Base-by-base conservation (phyloP, 2,329 filamentous ascomycete species). In the Cladosporium sp. region DNA sequence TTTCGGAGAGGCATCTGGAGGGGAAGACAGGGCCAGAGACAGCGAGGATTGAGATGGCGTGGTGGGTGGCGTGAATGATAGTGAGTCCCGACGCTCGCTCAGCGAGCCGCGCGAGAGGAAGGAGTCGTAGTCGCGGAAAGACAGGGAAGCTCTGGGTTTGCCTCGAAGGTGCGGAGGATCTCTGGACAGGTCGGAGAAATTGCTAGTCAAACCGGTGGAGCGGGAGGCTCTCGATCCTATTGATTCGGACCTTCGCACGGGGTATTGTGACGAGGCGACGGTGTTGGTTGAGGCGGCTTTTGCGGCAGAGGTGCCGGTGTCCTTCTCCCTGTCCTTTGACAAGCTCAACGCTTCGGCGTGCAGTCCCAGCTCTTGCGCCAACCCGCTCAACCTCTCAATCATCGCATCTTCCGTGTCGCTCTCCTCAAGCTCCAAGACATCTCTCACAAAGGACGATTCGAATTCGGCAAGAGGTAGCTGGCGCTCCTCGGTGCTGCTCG, bases 191-290 rank as follows among this genome's bases (percentile, higher is more conserved):
- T 64, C 61, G 3, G 66, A 68, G 53, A 58, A 57, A 38, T 56
- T 60, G n/a, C 64, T 67, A 13, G 59, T 63, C 43, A 67, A 54
- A 24, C 61, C 65, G 1, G 66, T 69, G 0, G 64, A 68, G 11
- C 61, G 59, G 19, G 66, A 68, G 4, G 57, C 57, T n/a, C 56
- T 50, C 4, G 66, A 69, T 19, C 59, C 58, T 24, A 64, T 52
- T 1, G 65, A 67, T 24, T 60, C 58, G 11, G 66, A 68, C 9
- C 61, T 53, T 20, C 63, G 30, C n/a, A 48, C 19, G 18, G 29
- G 40, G 44, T 40, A 57, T 29, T 56, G 56, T 19, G 32, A 36
- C 32, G 52, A 54, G 20, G 56, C 57, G 12, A 56, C 52, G 38
- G 52, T 55, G 27, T 51, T 40, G 29, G 49, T 54, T 43, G 56